Percentiles rank a stretch among this genome's conserved stretches.
These are phyloP conservation scores for Neonectria hederae DNA, from an alignment of 2,329 filamentous ascomycete genomes.

Conservation along the genomic window DNA sequence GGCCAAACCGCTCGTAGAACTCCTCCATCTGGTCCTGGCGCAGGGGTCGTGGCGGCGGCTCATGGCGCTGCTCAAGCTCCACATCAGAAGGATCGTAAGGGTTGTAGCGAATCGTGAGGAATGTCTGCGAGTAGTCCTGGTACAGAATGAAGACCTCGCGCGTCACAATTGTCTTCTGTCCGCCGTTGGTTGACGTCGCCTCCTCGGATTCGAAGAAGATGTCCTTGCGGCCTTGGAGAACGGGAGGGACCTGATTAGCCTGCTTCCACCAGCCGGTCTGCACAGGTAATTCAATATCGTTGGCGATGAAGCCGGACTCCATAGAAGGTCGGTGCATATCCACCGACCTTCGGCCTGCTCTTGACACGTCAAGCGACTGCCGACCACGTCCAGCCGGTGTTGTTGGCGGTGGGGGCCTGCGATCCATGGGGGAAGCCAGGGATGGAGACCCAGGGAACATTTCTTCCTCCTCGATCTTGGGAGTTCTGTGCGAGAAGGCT, in stretches of 20 bases:
- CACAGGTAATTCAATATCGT: constrained; percentile 81
- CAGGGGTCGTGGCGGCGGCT: constrained; percentile 80
- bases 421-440: constrained; percentile 56
- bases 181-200: constrained; percentile 72
- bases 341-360: constrained; percentile 67
- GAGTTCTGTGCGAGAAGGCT: constrained; percentile 48
- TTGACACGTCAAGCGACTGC: constrained; percentile 50
- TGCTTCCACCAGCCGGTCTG: constrained; percentile 89
- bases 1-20: constrained; percentile 83
- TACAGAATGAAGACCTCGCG: constrained; percentile 90
- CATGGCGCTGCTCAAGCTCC: constrained; percentile 84
- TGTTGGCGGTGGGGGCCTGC: constrained; percentile 55
- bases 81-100: constrained; percentile 77
- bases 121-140: constrained; percentile 95
- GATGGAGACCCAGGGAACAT: constrained; percentile 61
- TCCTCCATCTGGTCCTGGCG: constrained; percentile 94
- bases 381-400: constrained; percentile 40
- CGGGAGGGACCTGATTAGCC: constrained; percentile 79
- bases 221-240: constrained; percentile 84
- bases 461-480: constrained; percentile 57
- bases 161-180: constrained; percentile 75
- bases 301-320: constrained; percentile 86
- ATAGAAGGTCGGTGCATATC: constrained; percentile 79
- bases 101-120: constrained; percentile 84
- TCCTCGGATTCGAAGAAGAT: constrained; percentile 86